These are phyloP conservation scores for Scenedesmus sp. DNA, from an alignment of 163 green algal species.

Conservation along the genomic window DNA sequence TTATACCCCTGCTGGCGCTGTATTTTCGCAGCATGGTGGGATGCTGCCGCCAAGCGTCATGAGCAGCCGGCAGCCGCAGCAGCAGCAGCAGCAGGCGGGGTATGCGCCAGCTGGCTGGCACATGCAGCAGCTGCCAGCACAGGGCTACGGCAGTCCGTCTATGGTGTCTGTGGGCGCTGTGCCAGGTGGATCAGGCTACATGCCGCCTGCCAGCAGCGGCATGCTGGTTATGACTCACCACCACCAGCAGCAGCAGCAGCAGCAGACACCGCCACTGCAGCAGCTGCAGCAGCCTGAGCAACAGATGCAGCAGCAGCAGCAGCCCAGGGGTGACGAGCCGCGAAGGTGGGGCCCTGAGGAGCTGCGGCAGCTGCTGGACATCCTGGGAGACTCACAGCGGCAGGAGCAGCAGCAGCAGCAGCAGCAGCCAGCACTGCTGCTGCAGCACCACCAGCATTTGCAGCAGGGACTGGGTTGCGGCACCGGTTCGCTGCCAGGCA, in stretches of 20 bases:
- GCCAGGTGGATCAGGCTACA: neutral
- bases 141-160: neutral
- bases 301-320: neutral
- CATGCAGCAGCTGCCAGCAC: neutral
- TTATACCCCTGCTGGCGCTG: neutral
- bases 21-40: neutral
- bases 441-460: slow-evolving; percentile 3
- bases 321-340: neutral
- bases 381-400: slow-evolving; percentile 12
- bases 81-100: neutral
- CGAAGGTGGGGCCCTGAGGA: neutral
- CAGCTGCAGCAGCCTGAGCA: neutral
- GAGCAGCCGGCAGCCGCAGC: neutral
- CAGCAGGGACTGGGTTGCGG: neutral
- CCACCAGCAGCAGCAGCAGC: slow-evolving; percentile 3
- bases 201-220: neutral
- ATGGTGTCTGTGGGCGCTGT: neutral
- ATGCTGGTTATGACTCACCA: neutral
- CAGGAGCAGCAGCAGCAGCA: slow-evolving; percentile 26
- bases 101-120: slow-evolving; percentile 7
- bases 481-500: neutral
- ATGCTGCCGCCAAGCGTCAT: neutral
- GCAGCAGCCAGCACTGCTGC: neutral
- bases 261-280: neutral
- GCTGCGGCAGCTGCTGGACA: slow-evolving; percentile 42